Percentiles rank a stretch among this genome's conserved stretches.
phyloP scores from a whole-genome alignment of 75 land plant species.

The Picea glauca region DNA sequence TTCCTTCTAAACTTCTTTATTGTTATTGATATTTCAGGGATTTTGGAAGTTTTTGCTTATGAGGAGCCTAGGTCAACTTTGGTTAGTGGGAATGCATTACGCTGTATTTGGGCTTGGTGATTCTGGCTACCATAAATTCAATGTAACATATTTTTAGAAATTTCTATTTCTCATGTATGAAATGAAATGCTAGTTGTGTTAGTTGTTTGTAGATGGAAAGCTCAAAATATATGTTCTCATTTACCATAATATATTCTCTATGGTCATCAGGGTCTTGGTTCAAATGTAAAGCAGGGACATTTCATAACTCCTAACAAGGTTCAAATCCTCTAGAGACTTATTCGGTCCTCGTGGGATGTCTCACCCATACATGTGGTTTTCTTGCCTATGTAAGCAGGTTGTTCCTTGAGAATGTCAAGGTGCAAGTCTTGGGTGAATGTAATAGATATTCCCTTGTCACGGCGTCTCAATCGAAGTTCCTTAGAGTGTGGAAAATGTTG shows the following conservation, averaged over 20 bases:
- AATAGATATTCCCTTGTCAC: no score
- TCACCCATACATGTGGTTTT: no score
- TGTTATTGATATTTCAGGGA: conserved; percentile 25
- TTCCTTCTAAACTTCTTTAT: not conserved
- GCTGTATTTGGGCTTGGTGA: conserved; percentile 98
- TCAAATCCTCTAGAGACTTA: no score
- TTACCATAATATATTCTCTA: not conserved
- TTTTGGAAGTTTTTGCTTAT: conserved; percentile 91
- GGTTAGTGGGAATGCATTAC: conserved; percentile 66
- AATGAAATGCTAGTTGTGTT: not conserved
- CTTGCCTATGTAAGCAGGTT: no score
- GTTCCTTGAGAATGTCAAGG: no score
- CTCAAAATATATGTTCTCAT: not conserved
- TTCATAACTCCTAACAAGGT: no score
- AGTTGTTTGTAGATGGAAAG: not conserved
- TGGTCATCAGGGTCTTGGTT: no score
- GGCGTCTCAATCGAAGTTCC: no score
- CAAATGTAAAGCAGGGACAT: no score
- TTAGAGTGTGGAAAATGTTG: no score
- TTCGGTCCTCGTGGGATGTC: no score
- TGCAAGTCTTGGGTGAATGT: no score
- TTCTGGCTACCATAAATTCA: conserved; percentile 93
- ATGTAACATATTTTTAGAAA: conserved; percentile 36
- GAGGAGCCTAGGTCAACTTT: conserved; percentile 49
- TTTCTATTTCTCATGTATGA: not conserved